Conservation (phyloP, 441 rosid genomes). For the Pelargonium myrrhifolium region DNA sequence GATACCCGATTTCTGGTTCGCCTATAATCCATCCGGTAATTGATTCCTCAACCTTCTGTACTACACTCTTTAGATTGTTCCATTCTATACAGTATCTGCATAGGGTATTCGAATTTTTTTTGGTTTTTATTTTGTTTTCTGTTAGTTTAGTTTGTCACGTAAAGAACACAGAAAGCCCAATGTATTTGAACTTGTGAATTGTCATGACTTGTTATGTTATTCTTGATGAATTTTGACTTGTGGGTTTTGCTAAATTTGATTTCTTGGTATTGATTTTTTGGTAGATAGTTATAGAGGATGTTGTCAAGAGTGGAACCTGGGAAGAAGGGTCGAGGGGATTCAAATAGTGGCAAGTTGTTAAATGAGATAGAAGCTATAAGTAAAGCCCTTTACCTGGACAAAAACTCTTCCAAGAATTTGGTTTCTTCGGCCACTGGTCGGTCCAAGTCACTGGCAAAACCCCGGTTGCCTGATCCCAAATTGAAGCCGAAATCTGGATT, state of each 20-base stretch:
- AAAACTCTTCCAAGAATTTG: constrained; percentile 31
- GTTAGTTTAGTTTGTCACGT: not conserved
- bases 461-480: constrained; percentile 32
- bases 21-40: not conserved
- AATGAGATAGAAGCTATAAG: constrained; percentile 70
- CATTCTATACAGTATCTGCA: not conserved
- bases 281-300: constrained; percentile 29
- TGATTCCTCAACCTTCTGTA: not conserved
- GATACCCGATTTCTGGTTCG: not conserved
- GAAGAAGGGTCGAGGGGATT: constrained; percentile 45
- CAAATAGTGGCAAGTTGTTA: constrained; percentile 47
- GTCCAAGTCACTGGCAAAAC: constrained; percentile 40
- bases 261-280: not conserved
- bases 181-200: no score
- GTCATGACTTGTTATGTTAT: no score
- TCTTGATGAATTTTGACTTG: no score
- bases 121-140: not conserved
- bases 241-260: constrained; percentile 2
- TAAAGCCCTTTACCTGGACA: constrained; percentile 67
- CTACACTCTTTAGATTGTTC: not conserved
- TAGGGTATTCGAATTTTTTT: not conserved
- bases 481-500: constrained; percentile 24
- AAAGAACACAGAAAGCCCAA: not conserved
- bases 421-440: constrained; percentile 27
- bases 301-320: constrained; percentile 44